Percentiles rank a stretch among this genome's conserved stretches.
These are phyloP conservation scores for Trichoderma virens DNA, from an alignment of 495 filamentous ascomycete species.

Conservation along the genomic window DNA sequence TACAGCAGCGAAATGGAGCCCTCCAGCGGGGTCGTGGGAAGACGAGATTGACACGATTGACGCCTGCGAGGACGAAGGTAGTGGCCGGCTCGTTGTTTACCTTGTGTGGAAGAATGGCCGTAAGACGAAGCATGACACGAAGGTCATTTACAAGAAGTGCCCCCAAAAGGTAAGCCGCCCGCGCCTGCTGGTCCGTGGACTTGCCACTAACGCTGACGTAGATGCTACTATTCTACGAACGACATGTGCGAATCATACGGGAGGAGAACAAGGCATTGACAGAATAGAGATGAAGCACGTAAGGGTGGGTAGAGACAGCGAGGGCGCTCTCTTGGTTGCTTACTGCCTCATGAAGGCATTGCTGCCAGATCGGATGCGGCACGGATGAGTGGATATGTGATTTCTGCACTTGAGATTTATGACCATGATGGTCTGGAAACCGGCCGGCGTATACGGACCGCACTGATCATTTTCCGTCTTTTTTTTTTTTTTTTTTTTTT, in stretches of 20 bases:
- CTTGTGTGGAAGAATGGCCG: conserved; percentile 49
- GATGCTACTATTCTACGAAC: conserved; percentile 57
- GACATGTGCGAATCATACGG: conserved; percentile 44
- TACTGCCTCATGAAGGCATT: neutral
- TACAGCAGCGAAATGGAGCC: conserved; percentile 36
- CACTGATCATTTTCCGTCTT: neutral
- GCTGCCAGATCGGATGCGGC: neutral
- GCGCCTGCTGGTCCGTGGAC: neutral
- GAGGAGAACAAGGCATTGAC: conserved; percentile 16
- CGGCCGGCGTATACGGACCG: neutral
- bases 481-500: neutral
- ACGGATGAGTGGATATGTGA: neutral
- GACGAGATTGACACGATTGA: conserved; percentile 47
- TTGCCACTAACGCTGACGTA: conserved; percentile 19
- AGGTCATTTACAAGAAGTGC: conserved; percentile 47
- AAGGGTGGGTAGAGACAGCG: neutral
- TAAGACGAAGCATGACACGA: conserved; percentile 52
- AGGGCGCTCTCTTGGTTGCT: too few relatives aligned
- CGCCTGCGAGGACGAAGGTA: conserved; percentile 46
- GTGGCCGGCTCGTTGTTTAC: conserved; percentile 40
- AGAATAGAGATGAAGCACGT: neutral
- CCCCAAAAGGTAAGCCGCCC: conserved; percentile 46
- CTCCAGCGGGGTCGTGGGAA: conserved; percentile 51
- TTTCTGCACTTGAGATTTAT: neutral
- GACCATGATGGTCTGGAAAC: neutral